Evolutionary conservation across 2,329 filamentous ascomycete species (phyloP), one percentile per base, ranked within the genome.

Genomic region (Exutisphaerella laricina): DNA sequence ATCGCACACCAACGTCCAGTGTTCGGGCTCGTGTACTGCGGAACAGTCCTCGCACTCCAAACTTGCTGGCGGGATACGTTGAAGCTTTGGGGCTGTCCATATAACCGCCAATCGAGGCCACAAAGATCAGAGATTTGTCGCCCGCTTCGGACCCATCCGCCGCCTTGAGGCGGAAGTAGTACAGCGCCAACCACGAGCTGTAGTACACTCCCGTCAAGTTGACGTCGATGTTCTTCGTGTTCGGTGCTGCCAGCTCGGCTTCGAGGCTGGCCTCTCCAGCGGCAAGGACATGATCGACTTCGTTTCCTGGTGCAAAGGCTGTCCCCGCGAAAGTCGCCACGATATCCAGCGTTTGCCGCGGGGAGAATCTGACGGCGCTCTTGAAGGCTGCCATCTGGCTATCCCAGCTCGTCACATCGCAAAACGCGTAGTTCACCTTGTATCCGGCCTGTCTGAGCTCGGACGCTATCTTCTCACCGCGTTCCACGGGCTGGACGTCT

Each of bases 71-170:
- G 6, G 26, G 20, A 28, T 47, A 43, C 4, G 28, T 35, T 12
- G 40, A 39, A 9, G 38, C 39, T 13, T 43, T 44, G n/a, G 46
- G 43, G 8, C 30, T 13, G 32, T 48, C 46, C 28, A 48, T 43
- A 23, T 48, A 48, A 6, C 46, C 46, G 18, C 37, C 44, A 32
- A 48, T 45, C 17, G 41, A 45, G 21, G 46, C 45, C 31, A 48
- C 33, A 9, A 48, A 23, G 9, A 48, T 33, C 2, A 45, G 36
- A 10, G 43, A 43, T 20, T 49, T 49, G 26, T 43, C 44, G 13
- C 21, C 30, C 18, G 23, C 17, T 10, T 39, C 7, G 8, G 39
- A 22, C n/a, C 26, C 10, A 14, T 32, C 14, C 1, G 41, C 10
- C 10, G 45, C 23, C 5, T 9, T 9, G 17, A 48, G 35, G 1